Conservation (phyloP, 495 filamentous ascomycete genomes). For the Echria macrotheca region DNA sequence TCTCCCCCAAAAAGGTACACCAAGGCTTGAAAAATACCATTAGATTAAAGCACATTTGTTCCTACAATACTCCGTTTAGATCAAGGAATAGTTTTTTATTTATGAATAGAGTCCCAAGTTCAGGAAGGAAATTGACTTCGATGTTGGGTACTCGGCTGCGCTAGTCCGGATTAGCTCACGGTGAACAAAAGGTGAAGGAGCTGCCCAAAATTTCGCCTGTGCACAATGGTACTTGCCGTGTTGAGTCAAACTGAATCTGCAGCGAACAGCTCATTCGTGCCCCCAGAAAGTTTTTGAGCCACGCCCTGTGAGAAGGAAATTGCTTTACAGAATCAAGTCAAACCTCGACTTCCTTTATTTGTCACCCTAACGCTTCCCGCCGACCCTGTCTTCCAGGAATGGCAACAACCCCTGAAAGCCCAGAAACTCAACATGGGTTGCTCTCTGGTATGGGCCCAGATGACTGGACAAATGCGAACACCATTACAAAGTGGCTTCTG, state of each 20-base stretch:
- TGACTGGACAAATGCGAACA: slow-evolving; percentile 30
- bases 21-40: not conserved
- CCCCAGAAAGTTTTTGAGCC: too few species aligned
- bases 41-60: not conserved
- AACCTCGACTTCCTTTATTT: too few species aligned
- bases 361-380: too few species aligned
- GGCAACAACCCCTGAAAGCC: not conserved
- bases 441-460: slow-evolving; percentile 10
- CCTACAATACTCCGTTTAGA: too few species aligned
- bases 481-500: slow-evolving; percentile 28
- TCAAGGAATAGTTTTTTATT: too few species aligned
- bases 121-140: not conserved
- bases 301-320: too few species aligned
- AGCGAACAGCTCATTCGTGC: too few species aligned
- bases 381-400: not conserved
- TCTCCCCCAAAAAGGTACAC: too few species aligned
- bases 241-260: not conserved
- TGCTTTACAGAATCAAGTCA: too few species aligned
- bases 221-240: not conserved
- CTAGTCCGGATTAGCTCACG: not conserved
- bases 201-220: slow-evolving; percentile 1
- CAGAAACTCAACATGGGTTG: not conserved
- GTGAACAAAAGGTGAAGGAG: not conserved
- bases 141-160: not conserved
- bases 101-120: too few species aligned